Conservation (phyloP, 805 yeast genomes). For the Cyberlindnera amylophila region DNA sequence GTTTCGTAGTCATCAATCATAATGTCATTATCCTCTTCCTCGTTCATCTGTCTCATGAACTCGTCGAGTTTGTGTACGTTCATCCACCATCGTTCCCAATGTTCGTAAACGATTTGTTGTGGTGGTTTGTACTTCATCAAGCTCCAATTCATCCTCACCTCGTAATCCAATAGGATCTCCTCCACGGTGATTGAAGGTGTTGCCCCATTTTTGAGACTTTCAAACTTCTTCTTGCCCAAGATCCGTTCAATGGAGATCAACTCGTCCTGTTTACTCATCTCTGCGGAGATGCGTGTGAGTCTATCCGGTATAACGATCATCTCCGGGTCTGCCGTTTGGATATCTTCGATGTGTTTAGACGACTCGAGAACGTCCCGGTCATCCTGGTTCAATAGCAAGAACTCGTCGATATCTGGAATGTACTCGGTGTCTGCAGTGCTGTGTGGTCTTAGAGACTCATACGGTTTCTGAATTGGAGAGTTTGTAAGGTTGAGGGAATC, state of each 20-base stretch:
- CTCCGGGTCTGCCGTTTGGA: constrained; percentile 1
- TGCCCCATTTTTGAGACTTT: constrained; percentile 2
- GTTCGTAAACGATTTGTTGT: constrained; percentile 17
- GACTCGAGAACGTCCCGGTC: constrained; percentile 20
- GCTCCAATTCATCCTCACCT: constrained; percentile 26
- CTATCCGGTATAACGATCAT: constrained; percentile 13
- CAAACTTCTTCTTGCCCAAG: constrained; percentile 3
- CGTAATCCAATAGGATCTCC: constrained; percentile 24
- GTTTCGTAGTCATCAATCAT: constrained; percentile 3
- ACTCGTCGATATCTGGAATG: constrained; percentile 24
- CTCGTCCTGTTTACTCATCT: constrained; percentile 4
- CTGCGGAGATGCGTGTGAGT: constrained; percentile 3
- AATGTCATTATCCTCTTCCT: background rate
- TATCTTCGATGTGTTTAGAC: constrained; percentile 12
- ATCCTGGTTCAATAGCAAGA: constrained; percentile 20
- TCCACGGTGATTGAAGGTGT: constrained; percentile 15
- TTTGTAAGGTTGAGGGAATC: constrained; percentile 25
- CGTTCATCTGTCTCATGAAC: constrained; percentile 9
- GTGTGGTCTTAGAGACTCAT: constrained; percentile 8
- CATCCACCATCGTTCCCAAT: constrained; percentile 32
- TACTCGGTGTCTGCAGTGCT: constrained; percentile 11
- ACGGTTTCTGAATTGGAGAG: constrained; percentile 1
- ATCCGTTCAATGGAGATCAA: constrained; percentile 10
- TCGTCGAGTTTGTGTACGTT: constrained; percentile 12
- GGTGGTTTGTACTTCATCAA: constrained; percentile 29